Percentiles rank a stretch among this genome's conserved stretches.
Evolutionary conservation across 2,329 filamentous ascomycete genomes (phyloP).

Genomic region (Alternaria ventricosa): DNA sequence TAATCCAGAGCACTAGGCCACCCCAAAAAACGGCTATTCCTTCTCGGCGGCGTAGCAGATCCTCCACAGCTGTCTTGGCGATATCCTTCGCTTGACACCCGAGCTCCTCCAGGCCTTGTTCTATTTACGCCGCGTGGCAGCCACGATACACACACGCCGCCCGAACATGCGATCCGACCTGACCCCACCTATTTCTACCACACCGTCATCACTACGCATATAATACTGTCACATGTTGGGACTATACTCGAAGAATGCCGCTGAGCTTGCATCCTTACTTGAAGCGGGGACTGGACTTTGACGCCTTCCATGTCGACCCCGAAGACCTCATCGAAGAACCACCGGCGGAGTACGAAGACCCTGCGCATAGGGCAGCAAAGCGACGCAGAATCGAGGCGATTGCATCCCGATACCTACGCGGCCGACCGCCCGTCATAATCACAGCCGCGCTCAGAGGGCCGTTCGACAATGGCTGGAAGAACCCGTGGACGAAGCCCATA

Average conservation of each 20-base stretch:
- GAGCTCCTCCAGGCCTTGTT: neutral
- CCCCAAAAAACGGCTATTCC: neutral
- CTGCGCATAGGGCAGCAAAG: slow-evolving; percentile 61
- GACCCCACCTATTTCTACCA: slow-evolving; percentile 12
- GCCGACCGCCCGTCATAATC: slow-evolving; percentile 62
- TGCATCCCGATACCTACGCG: slow-evolving; percentile 64
- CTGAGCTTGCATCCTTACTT: slow-evolving; percentile 31
- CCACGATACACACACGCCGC: slow-evolving; percentile 4
- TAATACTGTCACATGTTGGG: neutral
- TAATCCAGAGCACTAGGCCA: neutral
- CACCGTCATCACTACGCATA: neutral
- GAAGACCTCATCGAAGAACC: slow-evolving; percentile 58
- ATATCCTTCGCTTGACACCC: neutral
- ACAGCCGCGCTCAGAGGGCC: slow-evolving; percentile 69
- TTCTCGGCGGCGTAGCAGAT: slow-evolving; percentile 9
- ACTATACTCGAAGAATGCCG: slow-evolving; percentile 16
- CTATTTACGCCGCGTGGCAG: slow-evolving; percentile 2
- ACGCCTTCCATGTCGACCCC: slow-evolving; percentile 23
- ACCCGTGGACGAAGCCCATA: slow-evolving; percentile 39
- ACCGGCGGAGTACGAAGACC: slow-evolving; percentile 59
- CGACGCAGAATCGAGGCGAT: slow-evolving; percentile 65
- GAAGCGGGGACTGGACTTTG: slow-evolving; percentile 32
- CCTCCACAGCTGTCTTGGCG: slow-evolving; percentile 4
- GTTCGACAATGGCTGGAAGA: slow-evolving; percentile 55
- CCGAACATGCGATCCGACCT: slow-evolving; percentile 13